These are phyloP conservation scores for Tylopilus sp. DNA, from an alignment of 768 basidiomycete species.

Conservation along the genomic window DNA sequence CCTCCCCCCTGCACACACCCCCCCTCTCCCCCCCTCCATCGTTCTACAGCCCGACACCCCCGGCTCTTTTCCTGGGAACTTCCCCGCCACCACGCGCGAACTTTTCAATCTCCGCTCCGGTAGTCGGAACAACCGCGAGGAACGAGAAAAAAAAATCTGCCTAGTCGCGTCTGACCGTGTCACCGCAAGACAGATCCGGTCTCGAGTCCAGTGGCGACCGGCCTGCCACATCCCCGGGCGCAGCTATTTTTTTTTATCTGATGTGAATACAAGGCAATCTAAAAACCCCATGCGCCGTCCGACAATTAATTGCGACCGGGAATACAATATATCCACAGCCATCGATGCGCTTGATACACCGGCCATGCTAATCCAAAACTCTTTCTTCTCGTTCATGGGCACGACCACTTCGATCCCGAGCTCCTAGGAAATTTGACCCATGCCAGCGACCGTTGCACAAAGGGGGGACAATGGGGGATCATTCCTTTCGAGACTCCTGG, in stretches of 20 bases:
- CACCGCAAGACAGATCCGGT: too few species aligned
- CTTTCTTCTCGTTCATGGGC: neutral
- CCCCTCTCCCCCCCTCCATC: too few species aligned
- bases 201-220: too few species aligned
- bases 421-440: neutral
- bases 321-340: neutral
- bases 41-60: too few species aligned
- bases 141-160: too few species aligned
- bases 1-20: neutral
- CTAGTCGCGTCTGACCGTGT: neutral
- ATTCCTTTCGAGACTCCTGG: slow-evolving; percentile 5
- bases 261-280: neutral
- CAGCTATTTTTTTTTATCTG: neutral
- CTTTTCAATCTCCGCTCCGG: slow-evolving; percentile 9
- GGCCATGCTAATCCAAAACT: too few species aligned
- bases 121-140: neutral
- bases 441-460: neutral
- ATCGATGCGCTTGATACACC: too few species aligned
- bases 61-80: slow-evolving; percentile 4
- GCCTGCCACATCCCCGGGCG: too few species aligned
- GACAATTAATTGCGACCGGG: too few species aligned
- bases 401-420: slow-evolving; percentile 2
- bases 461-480: neutral
- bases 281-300: neutral
- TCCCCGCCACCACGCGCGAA: neutral